Conservation (phyloP, 2,329 filamentous ascomycete species). For the Microsporum ferrugineum region DNA sequence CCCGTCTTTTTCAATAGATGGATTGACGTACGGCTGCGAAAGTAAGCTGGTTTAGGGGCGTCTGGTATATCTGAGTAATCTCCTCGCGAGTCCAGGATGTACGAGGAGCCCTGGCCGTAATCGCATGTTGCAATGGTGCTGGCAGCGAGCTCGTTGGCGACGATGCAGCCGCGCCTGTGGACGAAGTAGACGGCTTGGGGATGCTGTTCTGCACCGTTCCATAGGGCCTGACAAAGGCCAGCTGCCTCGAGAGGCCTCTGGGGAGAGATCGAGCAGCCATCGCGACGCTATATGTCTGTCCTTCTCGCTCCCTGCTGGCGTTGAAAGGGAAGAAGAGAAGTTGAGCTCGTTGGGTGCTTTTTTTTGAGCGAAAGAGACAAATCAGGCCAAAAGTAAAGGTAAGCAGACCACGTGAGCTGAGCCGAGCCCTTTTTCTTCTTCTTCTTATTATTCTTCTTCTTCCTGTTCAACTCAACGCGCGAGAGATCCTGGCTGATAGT, state of each 20-base stretch:
- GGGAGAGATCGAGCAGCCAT: slow-evolving; percentile 16
- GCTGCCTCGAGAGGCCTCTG: slow-evolving; percentile 21
- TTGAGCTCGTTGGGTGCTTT: not conserved
- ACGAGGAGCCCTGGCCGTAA: slow-evolving; percentile 39
- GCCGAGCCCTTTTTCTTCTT: not conserved
- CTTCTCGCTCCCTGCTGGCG: not conserved
- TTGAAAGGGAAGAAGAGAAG: not conserved
- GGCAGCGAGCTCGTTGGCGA: slow-evolving; percentile 17
- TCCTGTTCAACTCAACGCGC: not conserved
- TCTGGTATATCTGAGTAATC: slow-evolving; percentile 70
- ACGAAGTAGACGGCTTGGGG: slow-evolving; percentile 15
- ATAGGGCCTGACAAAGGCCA: slow-evolving; percentile 24
- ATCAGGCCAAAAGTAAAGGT: slow-evolving; percentile 1
- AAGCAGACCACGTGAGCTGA: not conserved
- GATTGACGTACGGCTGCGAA: slow-evolving; percentile 51
- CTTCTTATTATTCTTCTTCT: not conserved
- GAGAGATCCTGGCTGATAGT: not conserved
- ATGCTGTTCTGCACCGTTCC: slow-evolving; percentile 28
- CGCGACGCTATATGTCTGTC: not conserved
- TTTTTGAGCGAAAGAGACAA: not conserved
- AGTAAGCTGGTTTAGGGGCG: slow-evolving; percentile 66
- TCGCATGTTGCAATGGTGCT: slow-evolving; percentile 27
- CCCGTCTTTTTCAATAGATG: not conserved
- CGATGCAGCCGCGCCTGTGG: slow-evolving; percentile 14
- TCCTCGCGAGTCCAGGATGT: slow-evolving; percentile 73